These are phyloP conservation scores for Trypanosoma theileri DNA, from an alignment of 208 protist species.

Conservation along the genomic window DNA sequence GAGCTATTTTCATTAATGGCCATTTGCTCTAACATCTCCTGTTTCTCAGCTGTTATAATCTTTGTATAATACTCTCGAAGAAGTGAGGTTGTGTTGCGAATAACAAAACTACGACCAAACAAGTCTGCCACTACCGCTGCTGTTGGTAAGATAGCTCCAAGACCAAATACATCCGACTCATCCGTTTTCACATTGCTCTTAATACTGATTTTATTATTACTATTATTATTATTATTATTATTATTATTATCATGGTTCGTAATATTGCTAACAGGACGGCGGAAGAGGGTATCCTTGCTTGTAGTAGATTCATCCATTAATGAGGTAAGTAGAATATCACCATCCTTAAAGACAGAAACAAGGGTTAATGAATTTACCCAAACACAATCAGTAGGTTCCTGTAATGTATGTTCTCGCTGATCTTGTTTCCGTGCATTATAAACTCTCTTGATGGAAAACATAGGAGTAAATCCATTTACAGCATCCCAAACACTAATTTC, in stretches of 20 bases:
- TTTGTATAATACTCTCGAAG: conserved; percentile 43
- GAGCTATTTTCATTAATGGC: background rate
- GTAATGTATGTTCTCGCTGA: conserved; percentile 24
- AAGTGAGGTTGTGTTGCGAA: conserved; percentile 51
- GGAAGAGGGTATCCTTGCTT: conserved; percentile 18
- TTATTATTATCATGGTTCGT: conserved; percentile 1
- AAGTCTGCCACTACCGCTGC: conserved; percentile 52
- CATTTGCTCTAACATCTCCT: conserved; percentile 17
- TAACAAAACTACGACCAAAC: conserved; percentile 61
- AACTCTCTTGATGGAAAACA: conserved; percentile 44
- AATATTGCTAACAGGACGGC: background rate
- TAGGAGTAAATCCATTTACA: conserved; percentile 58
- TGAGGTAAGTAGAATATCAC: conserved; percentile 62
- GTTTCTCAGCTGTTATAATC: conserved; percentile 16
- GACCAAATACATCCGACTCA: conserved; percentile 45
- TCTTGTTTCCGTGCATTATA: background rate
- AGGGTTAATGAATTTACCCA: conserved; percentile 83
- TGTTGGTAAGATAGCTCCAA: conserved; percentile 65
- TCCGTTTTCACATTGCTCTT: conserved; percentile 12
- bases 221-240: conserved; percentile 17
- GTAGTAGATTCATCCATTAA: conserved; percentile 39
- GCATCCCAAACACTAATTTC: conserved; percentile 83
- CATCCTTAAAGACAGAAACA: conserved; percentile 62
- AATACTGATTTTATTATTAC: conserved; percentile 13
- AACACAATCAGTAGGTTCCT: conserved; percentile 57